Evolutionary conservation across 2,329 filamentous ascomycete genomes (phyloP).

Genomic region (Lasiodiplodia theobromae): DNA sequence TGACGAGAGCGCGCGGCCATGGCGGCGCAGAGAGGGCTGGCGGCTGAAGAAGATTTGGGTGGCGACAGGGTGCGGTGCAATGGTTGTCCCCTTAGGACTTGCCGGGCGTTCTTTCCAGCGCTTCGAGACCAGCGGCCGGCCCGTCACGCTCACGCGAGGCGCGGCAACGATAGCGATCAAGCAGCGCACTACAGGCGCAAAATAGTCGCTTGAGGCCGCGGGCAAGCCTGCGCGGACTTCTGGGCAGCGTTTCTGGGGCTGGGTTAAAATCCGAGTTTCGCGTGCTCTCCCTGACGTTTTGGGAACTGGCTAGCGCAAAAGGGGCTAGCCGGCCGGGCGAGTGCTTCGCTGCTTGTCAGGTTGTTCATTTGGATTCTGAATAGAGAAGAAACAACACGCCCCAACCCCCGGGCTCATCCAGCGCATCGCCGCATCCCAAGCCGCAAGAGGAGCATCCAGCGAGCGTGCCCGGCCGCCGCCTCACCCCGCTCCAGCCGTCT

Average conservation of each 20-base stretch:
- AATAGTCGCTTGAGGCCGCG: neutral
- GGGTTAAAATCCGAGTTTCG: slow-evolving; percentile 22
- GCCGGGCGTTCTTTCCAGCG: slow-evolving; percentile 10
- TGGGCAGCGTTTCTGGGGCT: slow-evolving; percentile 2
- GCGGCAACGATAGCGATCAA: neutral
- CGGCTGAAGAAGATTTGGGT: slow-evolving; percentile 17
- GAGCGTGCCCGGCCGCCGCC: neutral
- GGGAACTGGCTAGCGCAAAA: slow-evolving; percentile 26
- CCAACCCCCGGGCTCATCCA: slow-evolving; percentile 4
- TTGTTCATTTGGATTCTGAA: slow-evolving; percentile 23
- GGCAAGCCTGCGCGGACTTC: neutral
- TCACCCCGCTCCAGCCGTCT: neutral
- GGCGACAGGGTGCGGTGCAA: slow-evolving; percentile 22
- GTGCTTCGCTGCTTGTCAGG: slow-evolving; percentile 23
- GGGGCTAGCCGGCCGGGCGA: slow-evolving; percentile 16
- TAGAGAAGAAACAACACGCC: slow-evolving; percentile 24
- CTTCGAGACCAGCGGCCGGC: neutral
- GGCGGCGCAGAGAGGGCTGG: slow-evolving; percentile 4
- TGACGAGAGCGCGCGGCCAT: neutral
- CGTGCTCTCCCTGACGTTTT: slow-evolving; percentile 26
- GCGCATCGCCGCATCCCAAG: slow-evolving; percentile 23
- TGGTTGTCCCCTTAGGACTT: slow-evolving; percentile 23
- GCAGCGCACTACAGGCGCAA: neutral
- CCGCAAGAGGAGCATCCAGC: neutral
- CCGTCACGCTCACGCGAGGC: neutral